phyloP scores from a whole-genome alignment of 1,139 yeast species.

The Martiniozyma asiatica region DNA sequence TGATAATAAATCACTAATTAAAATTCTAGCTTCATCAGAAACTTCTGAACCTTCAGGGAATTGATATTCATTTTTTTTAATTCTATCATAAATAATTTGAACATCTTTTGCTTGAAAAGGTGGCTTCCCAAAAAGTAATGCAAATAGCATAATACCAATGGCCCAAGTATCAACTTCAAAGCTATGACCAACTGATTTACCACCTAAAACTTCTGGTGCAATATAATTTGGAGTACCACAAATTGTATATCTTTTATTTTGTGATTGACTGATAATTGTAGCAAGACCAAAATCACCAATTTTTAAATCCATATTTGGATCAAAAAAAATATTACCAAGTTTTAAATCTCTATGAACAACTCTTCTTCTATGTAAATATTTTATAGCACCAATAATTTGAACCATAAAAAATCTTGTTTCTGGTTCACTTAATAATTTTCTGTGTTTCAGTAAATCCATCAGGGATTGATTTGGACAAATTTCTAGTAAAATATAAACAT shows the following conservation, averaged over 20 bases:
- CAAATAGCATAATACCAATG: slow-evolving; percentile 89
- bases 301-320: slow-evolving; percentile 82
- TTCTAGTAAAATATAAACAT: slow-evolving; percentile 85
- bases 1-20: slow-evolving; percentile 62
- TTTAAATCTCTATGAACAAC: slow-evolving; percentile 95
- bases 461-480: slow-evolving; percentile 89
- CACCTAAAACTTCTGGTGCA: slow-evolving; percentile 92
- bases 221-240: slow-evolving; percentile 98
- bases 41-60: slow-evolving; percentile 65
- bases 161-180: slow-evolving; percentile 97
- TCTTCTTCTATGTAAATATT: slow-evolving; percentile 80
- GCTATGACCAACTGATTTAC: slow-evolving; percentile 80
- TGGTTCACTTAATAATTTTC: slow-evolving; percentile 77
- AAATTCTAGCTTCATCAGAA: slow-evolving; percentile 56
- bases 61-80: slow-evolving; percentile 67
- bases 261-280: slow-evolving; percentile 55
- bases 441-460: slow-evolving; percentile 79
- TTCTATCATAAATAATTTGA: slow-evolving; percentile 83
- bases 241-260: slow-evolving; percentile 77
- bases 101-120: slow-evolving; percentile 97
- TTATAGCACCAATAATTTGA: slow-evolving; percentile 88
- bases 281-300: slow-evolving; percentile 97
- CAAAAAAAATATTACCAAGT: slow-evolving; percentile 88
- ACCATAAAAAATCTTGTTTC: slow-evolving; percentile 87
- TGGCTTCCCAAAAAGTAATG: slow-evolving; percentile 84